A percentile compares a stretch with the other conserved stretches of the same genome.
Evolutionary conservation across 192 early-diverging fungal species (phyloP).

Genomic region (Haplosporangium gracile): DNA sequence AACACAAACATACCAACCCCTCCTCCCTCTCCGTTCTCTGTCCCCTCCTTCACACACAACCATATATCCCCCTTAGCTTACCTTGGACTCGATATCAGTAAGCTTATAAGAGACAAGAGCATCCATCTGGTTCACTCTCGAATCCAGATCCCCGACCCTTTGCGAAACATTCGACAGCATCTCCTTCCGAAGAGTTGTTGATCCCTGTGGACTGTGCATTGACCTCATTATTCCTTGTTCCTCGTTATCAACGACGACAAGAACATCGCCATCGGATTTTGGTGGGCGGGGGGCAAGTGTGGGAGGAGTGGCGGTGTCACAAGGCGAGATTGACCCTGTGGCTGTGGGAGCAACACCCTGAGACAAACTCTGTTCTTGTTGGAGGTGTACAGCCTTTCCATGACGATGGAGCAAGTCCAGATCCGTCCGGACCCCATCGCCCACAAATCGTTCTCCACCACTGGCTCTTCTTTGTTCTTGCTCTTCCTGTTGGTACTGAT

Average conservation of each 20-base stretch:
- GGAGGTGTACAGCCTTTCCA: background rate
- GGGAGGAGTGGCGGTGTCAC: background rate
- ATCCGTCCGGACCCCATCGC: background rate
- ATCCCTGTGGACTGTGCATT: slow-evolving; percentile 7
- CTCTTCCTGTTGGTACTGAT: background rate
- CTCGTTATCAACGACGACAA: background rate
- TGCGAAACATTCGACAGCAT: slow-evolving; percentile 33
- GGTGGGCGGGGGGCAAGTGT: background rate
- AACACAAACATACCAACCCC: background rate
- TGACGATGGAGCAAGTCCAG: background rate
- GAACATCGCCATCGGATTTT: background rate
- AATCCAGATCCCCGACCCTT: slow-evolving; percentile 27
- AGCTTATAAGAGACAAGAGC: slow-evolving; percentile 30
- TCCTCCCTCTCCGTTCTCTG: background rate
- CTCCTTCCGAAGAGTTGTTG: slow-evolving; percentile 15
- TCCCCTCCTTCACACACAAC: background rate
- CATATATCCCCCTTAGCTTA: background rate
- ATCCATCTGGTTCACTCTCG: slow-evolving; percentile 36
- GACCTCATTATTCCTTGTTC: background rate
- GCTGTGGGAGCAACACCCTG: background rate
- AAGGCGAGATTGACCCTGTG: background rate
- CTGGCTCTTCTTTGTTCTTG: background rate
- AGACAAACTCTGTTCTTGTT: background rate
- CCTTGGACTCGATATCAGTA: slow-evolving; percentile 42
- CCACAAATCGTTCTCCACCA: no score